Evolutionary conservation across 345 rosid genomes (phyloP).

Genomic region (Laguncularia racemosa): DNA sequence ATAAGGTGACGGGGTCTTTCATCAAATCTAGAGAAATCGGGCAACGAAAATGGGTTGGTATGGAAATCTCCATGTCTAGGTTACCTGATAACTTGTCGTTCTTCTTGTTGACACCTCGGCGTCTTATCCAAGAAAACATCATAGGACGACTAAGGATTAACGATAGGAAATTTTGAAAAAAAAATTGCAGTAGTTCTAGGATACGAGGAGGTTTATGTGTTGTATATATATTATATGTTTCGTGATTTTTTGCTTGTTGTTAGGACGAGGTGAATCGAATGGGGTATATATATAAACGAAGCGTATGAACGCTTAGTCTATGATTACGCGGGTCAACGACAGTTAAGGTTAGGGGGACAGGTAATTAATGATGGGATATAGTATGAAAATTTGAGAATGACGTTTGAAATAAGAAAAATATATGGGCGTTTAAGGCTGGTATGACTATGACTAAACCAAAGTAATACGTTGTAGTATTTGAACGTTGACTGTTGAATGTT

Average conservation of each 20-base stretch:
- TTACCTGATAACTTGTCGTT: not conserved
- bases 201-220: not conserved
- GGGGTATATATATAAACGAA: not conserved
- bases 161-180: too few species aligned
- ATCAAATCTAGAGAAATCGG: constrained; percentile 36
- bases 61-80: constrained; percentile 15
- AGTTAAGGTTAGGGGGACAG: not conserved
- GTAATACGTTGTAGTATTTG: not conserved
- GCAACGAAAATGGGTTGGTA: constrained; percentile 29
- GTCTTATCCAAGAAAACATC: constrained; percentile 9
- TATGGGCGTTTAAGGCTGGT: not conserved
- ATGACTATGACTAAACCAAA: too few species aligned
- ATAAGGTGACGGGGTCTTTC: constrained; percentile 31
- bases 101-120: not conserved
- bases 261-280: too few species aligned
- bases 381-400: not conserved
- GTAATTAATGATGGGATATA: not conserved
- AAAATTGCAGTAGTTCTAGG: too few species aligned
- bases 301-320: not conserved
- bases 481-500: constrained; percentile 6
- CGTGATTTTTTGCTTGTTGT: not conserved
- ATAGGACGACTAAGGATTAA: not conserved
- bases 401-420: not conserved
- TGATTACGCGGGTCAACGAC: constrained; percentile 4
- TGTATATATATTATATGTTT: not conserved